These are phyloP conservation scores for Anisodus acutangulus DNA, from an alignment of 257 asterid species.

Conservation along the genomic window DNA sequence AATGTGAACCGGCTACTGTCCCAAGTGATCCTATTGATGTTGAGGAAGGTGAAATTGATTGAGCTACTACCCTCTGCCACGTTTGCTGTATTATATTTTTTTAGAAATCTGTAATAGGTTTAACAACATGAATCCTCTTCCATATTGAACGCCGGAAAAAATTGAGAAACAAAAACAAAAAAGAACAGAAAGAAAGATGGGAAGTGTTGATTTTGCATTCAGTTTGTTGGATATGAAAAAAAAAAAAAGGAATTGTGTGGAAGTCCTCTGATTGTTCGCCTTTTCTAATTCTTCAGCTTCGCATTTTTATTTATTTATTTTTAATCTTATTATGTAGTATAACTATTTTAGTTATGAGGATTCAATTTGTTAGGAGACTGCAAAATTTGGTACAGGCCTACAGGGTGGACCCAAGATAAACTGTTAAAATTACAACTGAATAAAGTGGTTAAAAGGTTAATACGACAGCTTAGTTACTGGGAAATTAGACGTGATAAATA, in stretches of 20 bases:
- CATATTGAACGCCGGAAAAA: background rate
- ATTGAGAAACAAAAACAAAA: background rate
- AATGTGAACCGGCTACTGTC: slow-evolving; percentile 46
- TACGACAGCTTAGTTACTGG: background rate
- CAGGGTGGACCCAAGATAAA: background rate
- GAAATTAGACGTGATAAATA: background rate
- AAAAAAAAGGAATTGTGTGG: background rate
- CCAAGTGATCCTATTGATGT: slow-evolving; percentile 45
- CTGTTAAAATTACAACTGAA: background rate
- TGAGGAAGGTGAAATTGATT: slow-evolving; percentile 85
- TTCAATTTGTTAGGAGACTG: background rate
- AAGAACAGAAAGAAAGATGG: background rate
- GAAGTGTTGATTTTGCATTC: background rate
- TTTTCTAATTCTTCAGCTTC: background rate
- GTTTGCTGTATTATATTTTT: background rate
- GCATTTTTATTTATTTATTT: background rate
- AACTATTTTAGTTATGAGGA: background rate
- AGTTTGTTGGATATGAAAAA: background rate
- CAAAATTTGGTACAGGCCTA: background rate
- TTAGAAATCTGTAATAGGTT: background rate
- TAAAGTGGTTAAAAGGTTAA: background rate
- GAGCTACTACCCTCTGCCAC: slow-evolving; percentile 24
- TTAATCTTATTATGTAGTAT: background rate
- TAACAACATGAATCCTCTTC: slow-evolving; percentile 11
- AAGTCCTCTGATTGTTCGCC: background rate